Evolutionary conservation across 1,284 basidiomycete genomes (phyloP), one percentile per base, ranked within the genome.

Genomic region (Marasmius fiardii): DNA sequence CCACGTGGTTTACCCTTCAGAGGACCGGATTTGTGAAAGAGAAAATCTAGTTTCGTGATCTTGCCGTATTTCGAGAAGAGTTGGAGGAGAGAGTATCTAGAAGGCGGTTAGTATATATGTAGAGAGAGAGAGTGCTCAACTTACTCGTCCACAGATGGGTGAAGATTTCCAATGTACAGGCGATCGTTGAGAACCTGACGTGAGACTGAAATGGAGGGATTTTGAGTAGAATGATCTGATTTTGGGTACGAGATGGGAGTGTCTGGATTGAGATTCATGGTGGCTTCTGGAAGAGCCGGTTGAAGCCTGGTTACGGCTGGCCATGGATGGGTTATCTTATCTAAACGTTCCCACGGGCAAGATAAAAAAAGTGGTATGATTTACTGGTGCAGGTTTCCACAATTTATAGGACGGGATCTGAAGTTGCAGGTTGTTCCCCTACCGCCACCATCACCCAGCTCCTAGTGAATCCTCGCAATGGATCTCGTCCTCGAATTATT

Each of bases 21-120:
- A 3, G 88, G 80, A 0, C 96, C 96, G 0, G 86, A 78, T 74
- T 96, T 98, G 80, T 99, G 95, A 67, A 96, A 97, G 63, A 98
- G 80, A 69, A 89, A 96, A 71, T 99, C 96, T 56, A 98, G 82
- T 64, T 95, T 93, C 39, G 91, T 82, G 58, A 98, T 82, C 71
- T 92, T 94, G 59, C 96, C 96, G 66, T 88, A 94, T 71, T 92
- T 95, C 43, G 86, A 82, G 71, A 98, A 98, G 33, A 95, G 73
- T 68, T 95, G 90, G 21, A 98, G 82, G 33, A 98, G 80, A 6
- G 91, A 79, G 71, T 93, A 92, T 72, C 92, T 94, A 60, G 26
- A 49, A 48, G 48, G 44, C 37, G 44, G 53, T 54, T 1, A 26
- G 33, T 16, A 68, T 39, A 61, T 57, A 60, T 54, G 51, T 4